These are phyloP conservation scores for Lyophyllum shimeji DNA, from an alignment of 768 basidiomycete genomes.

Conservation along the genomic window DNA sequence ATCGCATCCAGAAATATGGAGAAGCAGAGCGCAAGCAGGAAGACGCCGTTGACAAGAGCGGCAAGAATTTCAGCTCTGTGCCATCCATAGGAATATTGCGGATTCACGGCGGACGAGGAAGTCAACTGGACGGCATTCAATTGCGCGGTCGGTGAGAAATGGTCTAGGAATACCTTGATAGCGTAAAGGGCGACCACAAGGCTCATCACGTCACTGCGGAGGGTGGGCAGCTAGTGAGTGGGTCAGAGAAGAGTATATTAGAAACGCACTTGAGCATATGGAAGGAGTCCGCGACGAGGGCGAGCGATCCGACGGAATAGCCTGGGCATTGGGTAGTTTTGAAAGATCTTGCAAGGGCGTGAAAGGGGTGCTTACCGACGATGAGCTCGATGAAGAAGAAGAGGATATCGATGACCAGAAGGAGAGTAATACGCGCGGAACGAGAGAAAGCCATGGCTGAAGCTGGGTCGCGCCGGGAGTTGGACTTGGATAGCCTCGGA, in stretches of 20 bases:
- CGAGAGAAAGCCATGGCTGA: constrained; percentile 54
- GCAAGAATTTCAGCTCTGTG: constrained; percentile 96
- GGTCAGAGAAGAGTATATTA: neutral
- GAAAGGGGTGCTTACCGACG: constrained; percentile 49
- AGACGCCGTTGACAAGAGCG: constrained; percentile 94
- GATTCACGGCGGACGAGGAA: constrained; percentile 53
- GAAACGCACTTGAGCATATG: constrained; percentile 93
- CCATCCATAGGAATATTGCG: constrained; percentile 97
- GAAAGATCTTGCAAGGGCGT: constrained; percentile 7
- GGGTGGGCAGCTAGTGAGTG: constrained; percentile 9
- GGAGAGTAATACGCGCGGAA: constrained; percentile 68
- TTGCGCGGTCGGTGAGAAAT: constrained; percentile 2
- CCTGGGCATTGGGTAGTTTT: constrained; percentile 43
- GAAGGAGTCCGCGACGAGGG: constrained; percentile 94
- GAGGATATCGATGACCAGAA: constrained; percentile 80
- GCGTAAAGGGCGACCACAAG: constrained; percentile 94
- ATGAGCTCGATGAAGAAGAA: constrained; percentile 90
- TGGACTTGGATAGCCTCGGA: no score
- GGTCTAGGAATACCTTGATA: constrained; percentile 56
- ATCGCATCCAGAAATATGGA: constrained; percentile 93
- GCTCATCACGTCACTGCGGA: constrained; percentile 89
- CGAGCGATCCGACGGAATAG: constrained; percentile 94
- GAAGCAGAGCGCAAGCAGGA: constrained; percentile 94
- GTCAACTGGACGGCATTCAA: constrained; percentile 52
- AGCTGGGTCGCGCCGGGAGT: neutral